Base-by-base conservation (phyloP, 441 rosid species). In the Corymbia calophylla region DNA sequence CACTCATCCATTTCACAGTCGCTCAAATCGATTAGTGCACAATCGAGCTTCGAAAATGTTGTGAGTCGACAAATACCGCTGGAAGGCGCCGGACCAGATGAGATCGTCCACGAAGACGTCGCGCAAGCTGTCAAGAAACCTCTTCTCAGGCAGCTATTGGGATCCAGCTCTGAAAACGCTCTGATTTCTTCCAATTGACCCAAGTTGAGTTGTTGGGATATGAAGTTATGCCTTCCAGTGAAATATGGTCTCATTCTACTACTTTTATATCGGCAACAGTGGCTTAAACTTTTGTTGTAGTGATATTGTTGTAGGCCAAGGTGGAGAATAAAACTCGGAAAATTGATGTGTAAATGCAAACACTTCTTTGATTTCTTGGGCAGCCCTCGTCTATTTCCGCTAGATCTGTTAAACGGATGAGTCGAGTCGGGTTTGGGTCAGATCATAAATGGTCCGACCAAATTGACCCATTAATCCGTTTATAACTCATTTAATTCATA, bases 241-340 rank as follows among this genome's bases (percentile, higher is more conserved):
- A 73, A 27, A 44, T 70, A 9, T 49, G 32, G n/a, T 7, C 81
- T n/a, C 66, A 80, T 87, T 62, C 29, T 7, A 17, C 25, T 44
- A 53, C 19, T 53, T 23, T 53, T 23, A 48, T 21, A 27, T 66
- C 66, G 51, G 77, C 5, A 47, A 87, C 39, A 32, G 62, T 73
- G 32, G 29, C 29, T 86, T 88, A 66, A 89, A 17, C 53, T 39
- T 32, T 53, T 68, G n/a, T 1, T 89, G 62, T 66, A 44, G 18
- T 54, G 56, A 54, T 54, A 54, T 88, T 90, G 92, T 84, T 94
- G 94, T 97, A 97, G 99, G 98, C 95, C 94, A 97, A 97, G 94
- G 97, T 97, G 93, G 99, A 97, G 92, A 97, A 95, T 90, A 94
- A 92, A 94, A 88, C 93, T 19, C 96, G 99, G 99, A 97, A 39